Conservation (phyloP, 208 protist species). For the Lotmaria passim region DNA sequence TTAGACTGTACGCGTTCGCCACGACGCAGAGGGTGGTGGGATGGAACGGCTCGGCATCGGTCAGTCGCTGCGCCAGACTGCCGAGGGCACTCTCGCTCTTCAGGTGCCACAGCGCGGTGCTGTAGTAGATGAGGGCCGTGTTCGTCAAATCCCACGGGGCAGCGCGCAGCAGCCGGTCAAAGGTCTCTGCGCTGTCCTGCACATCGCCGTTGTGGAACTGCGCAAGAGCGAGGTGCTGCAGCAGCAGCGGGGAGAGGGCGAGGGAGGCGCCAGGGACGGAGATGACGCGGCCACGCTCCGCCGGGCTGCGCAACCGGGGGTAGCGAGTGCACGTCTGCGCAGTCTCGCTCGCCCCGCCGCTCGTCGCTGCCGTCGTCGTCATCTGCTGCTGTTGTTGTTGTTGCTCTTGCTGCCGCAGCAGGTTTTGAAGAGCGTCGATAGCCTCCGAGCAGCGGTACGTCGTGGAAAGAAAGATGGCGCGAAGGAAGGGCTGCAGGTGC, state of each 20-base stretch:
- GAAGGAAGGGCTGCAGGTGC: conserved; percentile 38
- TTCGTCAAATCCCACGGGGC: conserved; percentile 67
- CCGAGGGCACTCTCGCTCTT: conserved; percentile 79
- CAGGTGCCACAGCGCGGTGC: conserved; percentile 96
- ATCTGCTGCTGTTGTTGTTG: background rate
- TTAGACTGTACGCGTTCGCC: conserved; percentile 95
- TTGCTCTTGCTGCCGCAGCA: conserved; percentile 17
- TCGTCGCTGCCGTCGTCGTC: background rate
- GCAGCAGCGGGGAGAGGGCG: conserved; percentile 44
- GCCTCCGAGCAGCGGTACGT: conserved; percentile 51
- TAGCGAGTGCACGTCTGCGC: background rate
- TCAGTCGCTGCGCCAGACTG: conserved; percentile 89
- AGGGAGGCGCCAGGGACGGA: conserved; percentile 17
- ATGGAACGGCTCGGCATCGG: conserved; percentile 84
- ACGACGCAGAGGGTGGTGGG: conserved; percentile 92
- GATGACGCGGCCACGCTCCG: background rate
- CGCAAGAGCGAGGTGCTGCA: conserved; percentile 61
- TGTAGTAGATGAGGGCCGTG: conserved; percentile 90
- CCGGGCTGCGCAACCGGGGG: background rate
- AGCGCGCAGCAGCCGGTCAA: conserved; percentile 44
- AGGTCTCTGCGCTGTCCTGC: conserved; percentile 54
- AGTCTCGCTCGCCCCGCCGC: background rate
- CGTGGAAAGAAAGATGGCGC: conserved; percentile 31
- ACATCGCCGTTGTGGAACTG: conserved; percentile 82
- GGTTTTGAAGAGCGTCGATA: conserved; percentile 14